phyloP scores from a whole-genome alignment of 2,329 filamentous ascomycete genomes.

The Septoria linicola region DNA sequence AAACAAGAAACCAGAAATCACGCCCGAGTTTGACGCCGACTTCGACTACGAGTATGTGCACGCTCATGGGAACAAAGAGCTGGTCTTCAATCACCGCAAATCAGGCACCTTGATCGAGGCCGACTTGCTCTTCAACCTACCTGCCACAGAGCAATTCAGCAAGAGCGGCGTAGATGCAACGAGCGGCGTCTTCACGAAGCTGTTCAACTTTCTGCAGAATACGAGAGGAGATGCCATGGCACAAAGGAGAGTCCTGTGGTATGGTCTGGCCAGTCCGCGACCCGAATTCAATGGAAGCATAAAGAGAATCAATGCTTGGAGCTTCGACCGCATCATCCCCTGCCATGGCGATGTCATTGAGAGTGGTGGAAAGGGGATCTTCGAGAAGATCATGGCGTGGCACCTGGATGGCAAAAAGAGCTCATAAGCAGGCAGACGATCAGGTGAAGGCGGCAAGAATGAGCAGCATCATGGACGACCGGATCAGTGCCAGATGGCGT shows the following conservation, averaged over 20 bases:
- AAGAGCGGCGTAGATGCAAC: constrained; percentile 55
- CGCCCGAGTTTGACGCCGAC: constrained; percentile 77
- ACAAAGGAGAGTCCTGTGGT: constrained; percentile 82
- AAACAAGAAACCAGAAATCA: constrained; percentile 50
- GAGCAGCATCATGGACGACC: too few species aligned
- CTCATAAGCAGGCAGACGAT: neutral
- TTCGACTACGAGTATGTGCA: constrained; percentile 83
- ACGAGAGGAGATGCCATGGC: constrained; percentile 65
- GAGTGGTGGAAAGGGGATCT: constrained; percentile 69
- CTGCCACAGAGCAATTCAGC: constrained; percentile 75
- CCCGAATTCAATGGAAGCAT: constrained; percentile 68
- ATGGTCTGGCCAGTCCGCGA: constrained; percentile 65
- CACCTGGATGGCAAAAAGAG: constrained; percentile 57
- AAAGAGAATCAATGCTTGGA: constrained; percentile 70
- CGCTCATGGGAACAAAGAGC: constrained; percentile 77
- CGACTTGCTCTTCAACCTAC: constrained; percentile 89
- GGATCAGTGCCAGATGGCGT: too few species aligned
- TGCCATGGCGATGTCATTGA: constrained; percentile 93
- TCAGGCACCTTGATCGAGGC: constrained; percentile 79
- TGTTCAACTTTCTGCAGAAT: constrained; percentile 58
- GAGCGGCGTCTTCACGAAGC: constrained; percentile 59
- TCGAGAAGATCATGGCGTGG: constrained; percentile 79
- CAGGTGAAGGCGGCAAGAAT: too few species aligned
- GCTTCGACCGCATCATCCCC: constrained; percentile 80
- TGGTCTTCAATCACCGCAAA: constrained; percentile 82